Evolutionary conservation across 306 rosid species (phyloP).

Genomic region (Dalbergia cochinchinensis): DNA sequence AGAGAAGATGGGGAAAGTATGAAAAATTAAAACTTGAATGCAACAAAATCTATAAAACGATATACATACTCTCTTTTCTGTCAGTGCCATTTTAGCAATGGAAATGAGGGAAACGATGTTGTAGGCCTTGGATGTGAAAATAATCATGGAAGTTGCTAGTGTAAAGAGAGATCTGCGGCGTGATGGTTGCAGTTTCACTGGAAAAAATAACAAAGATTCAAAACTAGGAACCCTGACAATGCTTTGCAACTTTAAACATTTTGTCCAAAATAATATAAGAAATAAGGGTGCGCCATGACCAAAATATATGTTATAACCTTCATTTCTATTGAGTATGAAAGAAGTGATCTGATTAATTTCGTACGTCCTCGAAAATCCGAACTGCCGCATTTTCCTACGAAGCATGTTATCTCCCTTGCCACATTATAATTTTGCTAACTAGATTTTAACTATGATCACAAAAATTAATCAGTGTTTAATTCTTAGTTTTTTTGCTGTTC

Average conservation of each 20-base stretch:
- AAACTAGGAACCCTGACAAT: slow-evolving; percentile 44
- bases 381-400: slow-evolving; percentile 13
- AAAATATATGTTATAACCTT: not conserved
- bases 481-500: slow-evolving; percentile 1
- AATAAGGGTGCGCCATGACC: slow-evolving; percentile 15
- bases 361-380: slow-evolving; percentile 11
- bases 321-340: slow-evolving; percentile 10
- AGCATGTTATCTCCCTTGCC: slow-evolving; percentile 24
- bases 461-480: slow-evolving; percentile 9
- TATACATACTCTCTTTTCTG: slow-evolving; percentile 63
- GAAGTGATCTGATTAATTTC: slow-evolving; percentile 21
- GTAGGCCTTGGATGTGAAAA: slow-evolving; percentile 81
- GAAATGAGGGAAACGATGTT: slow-evolving; percentile 71
- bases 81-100: slow-evolving; percentile 62
- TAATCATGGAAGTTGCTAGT: slow-evolving; percentile 86
- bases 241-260: slow-evolving; percentile 27
- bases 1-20: slow-evolving; percentile 3
- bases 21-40: slow-evolving; percentile 19
- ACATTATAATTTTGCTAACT: slow-evolving; percentile 5
- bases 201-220: slow-evolving; percentile 45
- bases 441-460: slow-evolving; percentile 25
- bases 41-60: not conserved
- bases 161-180: slow-evolving; percentile 86
- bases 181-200: slow-evolving; percentile 86
- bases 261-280: slow-evolving; percentile 35